Evolutionary conservation across 768 basidiomycete genomes (phyloP), one percentile per base, ranked within the genome.

Genomic region (Calocera viscosa): DNA sequence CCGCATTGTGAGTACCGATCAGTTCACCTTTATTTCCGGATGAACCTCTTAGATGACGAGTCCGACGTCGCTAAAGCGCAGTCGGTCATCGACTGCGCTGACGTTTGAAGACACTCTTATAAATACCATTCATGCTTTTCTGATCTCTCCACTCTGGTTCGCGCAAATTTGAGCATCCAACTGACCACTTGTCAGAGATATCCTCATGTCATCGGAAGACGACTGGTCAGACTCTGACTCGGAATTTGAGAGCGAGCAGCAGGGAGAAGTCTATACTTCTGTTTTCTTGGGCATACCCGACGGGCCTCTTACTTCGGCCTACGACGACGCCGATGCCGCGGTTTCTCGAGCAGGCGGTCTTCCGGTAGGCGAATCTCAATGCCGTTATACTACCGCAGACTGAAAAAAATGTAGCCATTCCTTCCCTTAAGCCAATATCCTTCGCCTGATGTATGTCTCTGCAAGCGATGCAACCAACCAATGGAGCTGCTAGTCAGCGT

Each of bases 91-190:
- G 63, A 70, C 71, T 75, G 77, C 49, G 67, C 70, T 79, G 69
- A 73, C 53, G 53, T 26, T 60, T 87, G 90, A 90, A 83, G 89
- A 91, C 72, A 78, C 79, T 76, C 77, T 74, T 76, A n/a, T 78
- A 73, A 80, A 79, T 88, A 88, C 90, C 90, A 92, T 93, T 93
- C 91, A 93, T 92, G 91, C 90, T 80, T 87, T 80, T 79, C 91
- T 92, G 91, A 91, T 77, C 72, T 72, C 74, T 66, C 73, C 69
- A 68, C 67, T 67, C 66, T 71, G 63, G 71, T 69, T 70, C 67
- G 49, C 35, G 10, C 26, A 14, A 5, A 38, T 22, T 19, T 32
- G 65, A 26, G 47, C 49, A 33, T 30, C 30, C 38, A 24, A 24
- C 64, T 68, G 38, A 65, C 64, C 22, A 10, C 17, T 35, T 3